These are phyloP conservation scores for Cadophora gregata DNA, from an alignment of 2,329 filamentous ascomycete species.

Conservation along the genomic window DNA sequence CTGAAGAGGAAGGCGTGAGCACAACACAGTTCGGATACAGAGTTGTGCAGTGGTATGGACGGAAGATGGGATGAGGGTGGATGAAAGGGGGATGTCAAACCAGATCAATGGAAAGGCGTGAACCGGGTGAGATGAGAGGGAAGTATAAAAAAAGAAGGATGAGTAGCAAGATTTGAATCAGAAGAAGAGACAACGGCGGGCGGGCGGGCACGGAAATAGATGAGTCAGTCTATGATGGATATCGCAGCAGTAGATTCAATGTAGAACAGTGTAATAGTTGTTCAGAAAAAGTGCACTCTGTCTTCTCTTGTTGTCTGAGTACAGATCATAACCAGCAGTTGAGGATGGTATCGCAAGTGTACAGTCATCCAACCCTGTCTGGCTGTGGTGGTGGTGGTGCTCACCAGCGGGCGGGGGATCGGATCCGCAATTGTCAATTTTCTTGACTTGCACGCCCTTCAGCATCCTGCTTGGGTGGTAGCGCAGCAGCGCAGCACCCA, in stretches of 20 bases:
- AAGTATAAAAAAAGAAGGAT: background rate
- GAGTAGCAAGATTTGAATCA: constrained; percentile 1
- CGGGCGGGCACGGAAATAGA: background rate
- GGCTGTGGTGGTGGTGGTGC: background rate
- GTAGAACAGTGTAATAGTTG: background rate
- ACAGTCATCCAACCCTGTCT: constrained; percentile 27
- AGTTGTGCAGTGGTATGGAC: background rate
- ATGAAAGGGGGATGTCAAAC: background rate
- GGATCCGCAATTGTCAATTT: constrained; percentile 26
- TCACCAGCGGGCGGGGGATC: background rate
- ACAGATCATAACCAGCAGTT: background rate
- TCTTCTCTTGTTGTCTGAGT: background rate
- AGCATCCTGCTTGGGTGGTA: constrained; percentile 30
- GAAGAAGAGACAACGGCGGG: background rate
- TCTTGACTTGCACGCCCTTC: constrained; percentile 39
- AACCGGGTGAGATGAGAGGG: constrained; percentile 2
- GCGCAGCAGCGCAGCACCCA: constrained; percentile 13
- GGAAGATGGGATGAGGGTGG: constrained; percentile 12
- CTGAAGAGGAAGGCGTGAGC: background rate
- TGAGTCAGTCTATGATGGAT: background rate
- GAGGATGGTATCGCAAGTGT: background rate
- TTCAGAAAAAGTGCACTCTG: background rate
- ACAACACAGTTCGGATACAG: background rate
- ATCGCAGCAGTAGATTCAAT: background rate
- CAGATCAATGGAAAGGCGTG: constrained; percentile 36